Conservation (phyloP, 352 stramenopile genomes). For the Halophytophthora batemanensis region DNA sequence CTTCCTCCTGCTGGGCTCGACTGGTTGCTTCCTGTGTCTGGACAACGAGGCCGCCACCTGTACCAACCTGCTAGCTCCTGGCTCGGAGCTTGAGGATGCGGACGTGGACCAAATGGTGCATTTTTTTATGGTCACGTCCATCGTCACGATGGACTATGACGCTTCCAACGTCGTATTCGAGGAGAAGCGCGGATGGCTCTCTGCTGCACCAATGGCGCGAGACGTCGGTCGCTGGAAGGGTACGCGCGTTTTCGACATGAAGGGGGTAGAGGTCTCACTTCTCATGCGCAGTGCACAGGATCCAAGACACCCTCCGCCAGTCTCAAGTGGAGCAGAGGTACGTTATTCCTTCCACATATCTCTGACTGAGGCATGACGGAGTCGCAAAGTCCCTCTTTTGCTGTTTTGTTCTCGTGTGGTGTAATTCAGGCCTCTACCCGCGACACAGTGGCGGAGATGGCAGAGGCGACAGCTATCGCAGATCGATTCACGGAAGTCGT, state of each 20-base stretch:
- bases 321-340: constrained; percentile 16
- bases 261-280: constrained; percentile 36
- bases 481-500: constrained; percentile 29
- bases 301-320: constrained; percentile 27
- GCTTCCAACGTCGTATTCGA: constrained; percentile 33
- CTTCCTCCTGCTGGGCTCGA: constrained; percentile 49
- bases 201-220: constrained; percentile 30
- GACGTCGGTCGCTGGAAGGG: constrained; percentile 55
- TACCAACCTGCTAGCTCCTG: constrained; percentile 39
- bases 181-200: constrained; percentile 53
- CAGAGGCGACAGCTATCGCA: constrained; percentile 13
- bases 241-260: constrained; percentile 50
- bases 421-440: constrained; percentile 14
- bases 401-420: background rate
- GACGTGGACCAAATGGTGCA: constrained; percentile 60
- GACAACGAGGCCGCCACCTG: constrained; percentile 48
- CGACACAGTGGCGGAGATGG: constrained; percentile 36
- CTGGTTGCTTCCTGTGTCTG: constrained; percentile 46
- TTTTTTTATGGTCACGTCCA: constrained; percentile 56
- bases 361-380: background rate
- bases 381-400: no score
- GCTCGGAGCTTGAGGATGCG: constrained; percentile 18
- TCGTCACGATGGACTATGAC: constrained; percentile 52
- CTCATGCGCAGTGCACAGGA: constrained; percentile 49
- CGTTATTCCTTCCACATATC: constrained; percentile 6